Conservation (phyloP, 2,329 filamentous ascomycete species). For the Venturiaceae sp. region DNA sequence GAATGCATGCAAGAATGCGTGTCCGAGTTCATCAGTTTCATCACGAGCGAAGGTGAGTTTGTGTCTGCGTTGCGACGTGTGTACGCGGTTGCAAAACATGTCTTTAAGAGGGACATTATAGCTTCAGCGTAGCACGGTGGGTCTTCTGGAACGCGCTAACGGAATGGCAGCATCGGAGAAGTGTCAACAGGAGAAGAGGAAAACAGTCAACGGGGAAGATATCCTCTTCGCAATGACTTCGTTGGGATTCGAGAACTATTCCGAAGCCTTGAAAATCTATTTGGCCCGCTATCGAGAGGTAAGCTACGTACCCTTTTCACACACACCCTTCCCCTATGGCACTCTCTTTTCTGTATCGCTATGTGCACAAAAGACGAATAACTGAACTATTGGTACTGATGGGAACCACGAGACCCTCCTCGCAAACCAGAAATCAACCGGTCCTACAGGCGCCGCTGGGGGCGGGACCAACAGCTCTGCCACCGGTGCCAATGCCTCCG, state of each 20-base stretch:
- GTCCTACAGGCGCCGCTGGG: slow-evolving; percentile 12
- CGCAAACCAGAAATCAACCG: slow-evolving; percentile 50
- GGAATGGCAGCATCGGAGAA: slow-evolving; percentile 75
- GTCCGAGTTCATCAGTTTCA: slow-evolving; percentile 99
- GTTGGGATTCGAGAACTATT: slow-evolving; percentile 96
- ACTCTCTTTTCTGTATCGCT: slow-evolving; percentile 13
- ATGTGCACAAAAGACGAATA: slow-evolving; percentile 24
- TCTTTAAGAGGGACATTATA: not conserved
- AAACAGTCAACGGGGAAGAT: slow-evolving; percentile 98
- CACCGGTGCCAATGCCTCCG: slow-evolving; percentile 17
- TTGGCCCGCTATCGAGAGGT: slow-evolving; percentile 96
- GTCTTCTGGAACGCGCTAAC: not conserved
- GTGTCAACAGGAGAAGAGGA: slow-evolving; percentile 98
- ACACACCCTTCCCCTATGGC: slow-evolving; percentile 5
- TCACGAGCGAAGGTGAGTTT: slow-evolving; percentile 88
- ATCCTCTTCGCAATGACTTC: slow-evolving; percentile 99
- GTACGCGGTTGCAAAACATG: slow-evolving; percentile 1
- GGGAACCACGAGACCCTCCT: slow-evolving; percentile 64
- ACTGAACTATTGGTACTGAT: slow-evolving; percentile 42
- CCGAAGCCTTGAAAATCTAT: slow-evolving; percentile 96
- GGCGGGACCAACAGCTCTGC: slow-evolving; percentile 15
- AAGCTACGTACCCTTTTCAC: slow-evolving; percentile 37
- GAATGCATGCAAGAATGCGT: slow-evolving; percentile 99
- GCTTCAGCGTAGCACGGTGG: not conserved
- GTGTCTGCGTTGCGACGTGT: slow-evolving; percentile 5